A percentile compares a stretch with the other conserved stretches of the same genome.
These are phyloP conservation scores for Glebionis coronaria DNA, from an alignment of 129 eudicot genomes.

Conservation along the genomic window DNA sequence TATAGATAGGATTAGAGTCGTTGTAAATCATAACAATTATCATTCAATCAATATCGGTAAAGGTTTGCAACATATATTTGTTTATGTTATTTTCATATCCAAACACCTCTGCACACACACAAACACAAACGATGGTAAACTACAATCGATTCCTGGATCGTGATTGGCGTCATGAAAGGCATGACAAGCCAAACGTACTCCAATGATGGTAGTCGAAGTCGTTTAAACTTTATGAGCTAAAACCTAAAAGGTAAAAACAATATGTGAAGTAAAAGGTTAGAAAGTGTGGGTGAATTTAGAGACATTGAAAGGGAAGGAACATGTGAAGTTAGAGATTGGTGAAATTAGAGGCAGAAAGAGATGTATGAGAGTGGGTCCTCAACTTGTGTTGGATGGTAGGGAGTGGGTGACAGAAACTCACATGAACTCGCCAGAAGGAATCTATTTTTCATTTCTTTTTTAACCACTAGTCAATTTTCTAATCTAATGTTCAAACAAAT, in stretches of 20 bases:
- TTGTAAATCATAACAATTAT: no score
- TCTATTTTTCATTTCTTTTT: conserved; percentile 18
- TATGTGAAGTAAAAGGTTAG: conserved; percentile 4
- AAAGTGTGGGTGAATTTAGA: conserved; percentile 22
- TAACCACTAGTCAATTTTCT: conserved; percentile 11
- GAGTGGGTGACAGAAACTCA: conserved; percentile 59
- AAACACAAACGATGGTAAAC: no score
- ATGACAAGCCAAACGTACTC: no score
- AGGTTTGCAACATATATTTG: no score
- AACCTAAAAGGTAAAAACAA: conserved; percentile 2
- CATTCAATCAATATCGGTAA: no score
- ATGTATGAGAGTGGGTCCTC: conserved; percentile 31
- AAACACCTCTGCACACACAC: no score
- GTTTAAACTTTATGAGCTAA: neutral
- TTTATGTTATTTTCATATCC: no score
- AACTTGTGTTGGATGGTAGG: conserved; percentile 42
- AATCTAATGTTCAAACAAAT: no score
- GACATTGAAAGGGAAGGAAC: conserved; percentile 27
- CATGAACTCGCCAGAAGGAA: conserved; percentile 42
- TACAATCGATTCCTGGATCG: no score
- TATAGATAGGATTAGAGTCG: no score
- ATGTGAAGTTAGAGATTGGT: conserved; percentile 24
- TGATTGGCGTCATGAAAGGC: no score
- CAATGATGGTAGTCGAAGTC: no score
- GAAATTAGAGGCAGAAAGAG: conserved; percentile 29